Evolutionary conservation across 2,329 filamentous ascomycete species (phyloP).

Genomic region (Colletotrichum trifolii): DNA sequence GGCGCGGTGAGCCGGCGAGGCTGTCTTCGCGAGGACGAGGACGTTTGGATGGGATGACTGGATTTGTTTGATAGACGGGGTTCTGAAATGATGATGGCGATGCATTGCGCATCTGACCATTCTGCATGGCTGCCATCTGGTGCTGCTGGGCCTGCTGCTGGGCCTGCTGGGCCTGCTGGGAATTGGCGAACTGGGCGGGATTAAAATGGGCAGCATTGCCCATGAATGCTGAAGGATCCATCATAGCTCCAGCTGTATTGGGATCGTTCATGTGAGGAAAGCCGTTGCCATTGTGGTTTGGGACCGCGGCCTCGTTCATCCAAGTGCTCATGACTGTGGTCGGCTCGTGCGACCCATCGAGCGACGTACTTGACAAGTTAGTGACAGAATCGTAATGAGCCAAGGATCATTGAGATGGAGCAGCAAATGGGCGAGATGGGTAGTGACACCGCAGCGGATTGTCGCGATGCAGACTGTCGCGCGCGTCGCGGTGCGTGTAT

Average conservation of each 20-base stretch:
- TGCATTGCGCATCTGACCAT: slow-evolving; percentile 84
- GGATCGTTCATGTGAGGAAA: slow-evolving; percentile 74
- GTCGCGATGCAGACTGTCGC: slow-evolving; percentile 36
- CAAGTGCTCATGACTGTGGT: slow-evolving; percentile 75
- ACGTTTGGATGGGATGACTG: slow-evolving; percentile 90
- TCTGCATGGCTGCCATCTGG: slow-evolving; percentile 76
- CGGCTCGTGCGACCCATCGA: slow-evolving; percentile 60
- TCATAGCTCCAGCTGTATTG: slow-evolving; percentile 67
- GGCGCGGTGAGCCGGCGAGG: slow-evolving; percentile 83
- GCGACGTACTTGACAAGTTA: slow-evolving; percentile 56
- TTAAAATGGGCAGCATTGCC: slow-evolving; percentile 70
- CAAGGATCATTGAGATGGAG: slow-evolving; percentile 57
- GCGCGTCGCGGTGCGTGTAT: slow-evolving; percentile 38
- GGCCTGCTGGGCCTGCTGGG: slow-evolving; percentile 49
- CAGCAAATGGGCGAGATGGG: slow-evolving; percentile 13
- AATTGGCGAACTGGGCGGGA: slow-evolving; percentile 64
- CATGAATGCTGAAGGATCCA: slow-evolving; percentile 75
- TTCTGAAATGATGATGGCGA: slow-evolving; percentile 80
- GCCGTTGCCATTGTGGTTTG: slow-evolving; percentile 77
- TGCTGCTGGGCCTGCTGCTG: slow-evolving; percentile 38
- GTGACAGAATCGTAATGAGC: slow-evolving; percentile 53
- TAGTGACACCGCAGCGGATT: slow-evolving; percentile 56
- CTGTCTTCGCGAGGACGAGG: slow-evolving; percentile 85
- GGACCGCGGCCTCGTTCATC: slow-evolving; percentile 76
- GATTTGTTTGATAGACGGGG: slow-evolving; percentile 83